Percentiles rank a stretch among this genome's conserved stretches.
These are phyloP conservation scores for Penicillium angulare DNA, from an alignment of 495 filamentous ascomycete species.

Conservation along the genomic window DNA sequence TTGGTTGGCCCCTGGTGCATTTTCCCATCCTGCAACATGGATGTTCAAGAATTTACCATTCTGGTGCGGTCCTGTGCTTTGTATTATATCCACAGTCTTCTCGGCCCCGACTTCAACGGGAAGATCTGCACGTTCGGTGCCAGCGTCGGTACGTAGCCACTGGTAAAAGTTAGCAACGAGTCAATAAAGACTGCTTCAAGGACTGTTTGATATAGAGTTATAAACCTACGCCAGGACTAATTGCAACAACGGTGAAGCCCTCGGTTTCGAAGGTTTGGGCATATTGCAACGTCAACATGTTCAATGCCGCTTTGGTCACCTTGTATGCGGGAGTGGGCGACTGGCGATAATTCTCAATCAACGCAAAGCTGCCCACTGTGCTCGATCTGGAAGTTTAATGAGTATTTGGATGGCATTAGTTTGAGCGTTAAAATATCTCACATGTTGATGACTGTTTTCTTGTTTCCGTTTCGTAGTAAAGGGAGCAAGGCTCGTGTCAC, in stretches of 20 bases:
- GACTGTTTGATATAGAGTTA: conserved; percentile 33
- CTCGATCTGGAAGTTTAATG: conserved; percentile 19
- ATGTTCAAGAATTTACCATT: conserved; percentile 50
- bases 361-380: conserved; percentile 43
- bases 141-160: conserved; percentile 53
- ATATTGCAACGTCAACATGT: conserved; percentile 51
- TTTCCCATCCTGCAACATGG: conserved; percentile 43
- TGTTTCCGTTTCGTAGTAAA: conserved; percentile 39
- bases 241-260: conserved; percentile 44
- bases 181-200: conserved; percentile 13
- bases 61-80: conserved; percentile 27
- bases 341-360: conserved; percentile 14
- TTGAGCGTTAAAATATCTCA: conserved; percentile 12
- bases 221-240: conserved; percentile 47
- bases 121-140: conserved; percentile 43
- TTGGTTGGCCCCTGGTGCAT: conserved; percentile 26
- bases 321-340: conserved; percentile 45
- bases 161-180: conserved; percentile 23
- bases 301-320: conserved; percentile 51
- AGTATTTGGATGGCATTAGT: not conserved
- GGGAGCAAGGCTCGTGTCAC: conserved; percentile 46
- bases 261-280: conserved; percentile 36
- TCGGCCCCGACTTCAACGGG: conserved; percentile 40
- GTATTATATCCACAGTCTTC: conserved; percentile 44
- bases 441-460: conserved; percentile 51